Conservation (phyloP, 2,329 filamentous ascomycete genomes). For the Colletotrichum tanaceti region DNA sequence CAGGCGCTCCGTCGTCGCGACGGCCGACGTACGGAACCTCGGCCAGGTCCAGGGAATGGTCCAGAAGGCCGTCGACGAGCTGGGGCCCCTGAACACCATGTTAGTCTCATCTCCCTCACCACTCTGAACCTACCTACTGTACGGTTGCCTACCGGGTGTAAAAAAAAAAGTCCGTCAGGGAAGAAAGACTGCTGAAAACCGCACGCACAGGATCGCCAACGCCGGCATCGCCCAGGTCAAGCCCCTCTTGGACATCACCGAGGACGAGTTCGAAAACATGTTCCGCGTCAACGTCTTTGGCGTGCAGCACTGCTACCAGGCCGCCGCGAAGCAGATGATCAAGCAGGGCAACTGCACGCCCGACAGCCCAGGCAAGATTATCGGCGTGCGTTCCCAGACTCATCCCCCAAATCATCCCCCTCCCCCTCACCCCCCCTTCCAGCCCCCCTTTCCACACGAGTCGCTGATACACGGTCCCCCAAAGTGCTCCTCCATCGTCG, state of each 20-base stretch:
- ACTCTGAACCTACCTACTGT: neutral
- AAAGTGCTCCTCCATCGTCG: constrained; percentile 61
- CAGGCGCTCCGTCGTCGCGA: constrained; percentile 63
- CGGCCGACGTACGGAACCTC: constrained; percentile 71
- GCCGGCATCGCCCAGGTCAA: constrained; percentile 72
- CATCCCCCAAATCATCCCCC: neutral
- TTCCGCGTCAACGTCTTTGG: constrained; percentile 74
- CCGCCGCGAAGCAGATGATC: constrained; percentile 74
- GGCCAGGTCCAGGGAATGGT: constrained; percentile 64
- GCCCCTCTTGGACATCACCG: constrained; percentile 64
- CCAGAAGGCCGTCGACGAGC: constrained; percentile 59
- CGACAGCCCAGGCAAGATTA: constrained; percentile 47
- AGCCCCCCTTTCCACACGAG: no score
- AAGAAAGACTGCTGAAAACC: constrained; percentile 53
- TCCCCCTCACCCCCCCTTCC: no score
- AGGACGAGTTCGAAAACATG: constrained; percentile 68
- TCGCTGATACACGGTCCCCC: neutral
- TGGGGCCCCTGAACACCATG: constrained; percentile 62
- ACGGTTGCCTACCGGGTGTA: no score
- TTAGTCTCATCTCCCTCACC: constrained; percentile 5
- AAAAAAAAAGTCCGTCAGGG: neutral
- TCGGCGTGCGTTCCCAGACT: constrained; percentile 54
- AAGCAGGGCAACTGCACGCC: constrained; percentile 60
- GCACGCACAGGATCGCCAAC: constrained; percentile 62
- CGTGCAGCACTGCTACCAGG: constrained; percentile 72